phyloP scores from a whole-genome alignment of 805 yeast species.

The Candida koratica region DNA sequence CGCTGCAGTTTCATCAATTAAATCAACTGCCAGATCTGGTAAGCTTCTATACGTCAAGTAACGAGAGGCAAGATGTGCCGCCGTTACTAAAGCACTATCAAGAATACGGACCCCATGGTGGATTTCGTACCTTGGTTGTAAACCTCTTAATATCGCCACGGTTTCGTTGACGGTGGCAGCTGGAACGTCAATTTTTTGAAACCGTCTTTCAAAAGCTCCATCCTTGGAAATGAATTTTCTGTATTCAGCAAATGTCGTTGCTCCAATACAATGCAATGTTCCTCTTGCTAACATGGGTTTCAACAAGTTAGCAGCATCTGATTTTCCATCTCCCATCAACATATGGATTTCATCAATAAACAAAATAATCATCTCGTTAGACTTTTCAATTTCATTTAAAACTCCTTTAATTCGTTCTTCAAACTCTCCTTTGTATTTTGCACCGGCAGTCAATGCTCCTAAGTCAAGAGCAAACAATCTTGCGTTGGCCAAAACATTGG shows the following conservation, averaged over 20 bases:
- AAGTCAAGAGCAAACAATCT: conserved; percentile 84
- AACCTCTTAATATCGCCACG: conserved; percentile 92
- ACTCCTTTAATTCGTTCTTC: conserved; percentile 98
- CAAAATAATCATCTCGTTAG: conserved; percentile 78
- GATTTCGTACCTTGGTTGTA: conserved; percentile 91
- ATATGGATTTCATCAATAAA: conserved; percentile 98
- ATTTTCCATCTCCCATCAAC: conserved; percentile 99
- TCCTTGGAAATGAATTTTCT: conserved; percentile 90
- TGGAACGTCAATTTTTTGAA: conserved; percentile 93
- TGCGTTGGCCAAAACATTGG: conserved; percentile 76
- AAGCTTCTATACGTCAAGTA: conserved; percentile 91
- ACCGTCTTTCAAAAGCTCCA: conserved; percentile 98
- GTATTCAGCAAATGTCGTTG: conserved; percentile 93
- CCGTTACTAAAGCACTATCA: conserved; percentile 89
- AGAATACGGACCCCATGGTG: conserved; percentile 97
- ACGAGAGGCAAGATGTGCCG: conserved; percentile 91
- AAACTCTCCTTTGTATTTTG: conserved; percentile 97
- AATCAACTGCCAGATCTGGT: conserved; percentile 96
- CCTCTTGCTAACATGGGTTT: conserved; percentile 98
- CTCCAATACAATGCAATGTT: conserved; percentile 94
- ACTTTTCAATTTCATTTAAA: conserved; percentile 85
- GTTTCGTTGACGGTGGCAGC: conserved; percentile 93
- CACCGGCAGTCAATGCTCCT: conserved; percentile 98
- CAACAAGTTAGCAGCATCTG: conserved; percentile 93
- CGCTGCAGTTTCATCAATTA: conserved; percentile 96